Percentiles rank a stretch among this genome's conserved stretches.
Conservation (phyloP, 768 basidiomycete genomes). For the Cubamyces sp. region DNA sequence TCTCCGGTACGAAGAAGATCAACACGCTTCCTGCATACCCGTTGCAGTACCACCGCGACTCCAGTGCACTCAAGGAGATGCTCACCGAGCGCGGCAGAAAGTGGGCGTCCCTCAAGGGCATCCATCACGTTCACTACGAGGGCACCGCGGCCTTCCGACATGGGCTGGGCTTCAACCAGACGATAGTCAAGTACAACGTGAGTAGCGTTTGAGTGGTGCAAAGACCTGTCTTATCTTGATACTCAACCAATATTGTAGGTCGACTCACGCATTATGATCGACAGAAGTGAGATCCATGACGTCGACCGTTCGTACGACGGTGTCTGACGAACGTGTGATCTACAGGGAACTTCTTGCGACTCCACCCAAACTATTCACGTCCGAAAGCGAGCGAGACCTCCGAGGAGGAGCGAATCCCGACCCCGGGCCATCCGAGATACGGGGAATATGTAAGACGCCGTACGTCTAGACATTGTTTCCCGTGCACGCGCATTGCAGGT, state of each 20-base stretch:
- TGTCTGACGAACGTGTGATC: no score
- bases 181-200: slow-evolving; percentile 54
- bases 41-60: slow-evolving; percentile 50
- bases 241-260: slow-evolving; percentile 39
- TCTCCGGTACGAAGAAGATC: slow-evolving; percentile 56
- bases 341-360: slow-evolving; percentile 51
- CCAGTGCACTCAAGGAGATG: slow-evolving; percentile 41
- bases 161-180: slow-evolving; percentile 8
- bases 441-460: no score
- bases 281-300: slow-evolving; percentile 42
- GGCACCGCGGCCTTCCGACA: slow-evolving; percentile 48
- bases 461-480: no score
- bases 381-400: slow-evolving; percentile 10
- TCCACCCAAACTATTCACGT: slow-evolving; percentile 39
- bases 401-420: no score
- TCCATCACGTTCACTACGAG: slow-evolving; percentile 42
- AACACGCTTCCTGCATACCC: slow-evolving; percentile 55
- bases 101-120: slow-evolving; percentile 56
- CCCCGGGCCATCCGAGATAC: no score
- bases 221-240: neutral
- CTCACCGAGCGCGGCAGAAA: slow-evolving; percentile 54
- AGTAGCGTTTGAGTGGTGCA: neutral
- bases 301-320: no score
- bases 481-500: no score
- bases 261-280: slow-evolving; percentile 64